phyloP scores from a whole-genome alignment of 352 stramenopile genomes.

The Pilasporangium apinafurcum region DNA sequence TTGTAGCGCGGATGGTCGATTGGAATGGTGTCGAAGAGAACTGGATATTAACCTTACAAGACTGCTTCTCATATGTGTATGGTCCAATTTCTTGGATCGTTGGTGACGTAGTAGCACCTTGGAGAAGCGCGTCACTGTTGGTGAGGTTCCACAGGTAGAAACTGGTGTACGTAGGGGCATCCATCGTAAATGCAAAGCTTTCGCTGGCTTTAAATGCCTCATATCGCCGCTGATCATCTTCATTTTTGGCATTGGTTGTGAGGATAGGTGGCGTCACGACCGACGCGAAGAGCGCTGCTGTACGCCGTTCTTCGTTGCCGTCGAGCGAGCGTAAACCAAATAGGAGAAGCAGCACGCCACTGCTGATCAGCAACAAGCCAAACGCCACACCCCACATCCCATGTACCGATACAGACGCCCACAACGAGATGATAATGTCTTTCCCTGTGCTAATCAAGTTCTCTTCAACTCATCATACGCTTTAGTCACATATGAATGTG shows the following conservation, averaged over 20 bases:
- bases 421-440: too few species aligned
- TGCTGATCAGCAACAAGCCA: slow-evolving; percentile 11
- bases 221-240: not conserved
- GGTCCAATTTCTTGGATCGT: slow-evolving; percentile 44
- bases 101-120: slow-evolving; percentile 13
- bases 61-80: slow-evolving; percentile 62
- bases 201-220: slow-evolving; percentile 15
- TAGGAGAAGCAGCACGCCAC: slow-evolving; percentile 14
- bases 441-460: too few species aligned
- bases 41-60: slow-evolving; percentile 47
- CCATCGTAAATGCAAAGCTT: slow-evolving; percentile 34
- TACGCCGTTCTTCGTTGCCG: slow-evolving; percentile 4
- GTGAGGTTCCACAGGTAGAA: slow-evolving; percentile 76
- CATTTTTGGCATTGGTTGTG: not conserved
- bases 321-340: slow-evolving; percentile 17
- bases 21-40: slow-evolving; percentile 15
- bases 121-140: slow-evolving; percentile 35
- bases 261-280: not conserved
- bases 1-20: not conserved
- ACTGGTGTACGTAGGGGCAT: slow-evolving; percentile 40
- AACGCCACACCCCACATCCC: slow-evolving; percentile 18
- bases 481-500: too few species aligned
- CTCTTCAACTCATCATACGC: too few species aligned
- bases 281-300: slow-evolving; percentile 4
- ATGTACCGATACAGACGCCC: not conserved